phyloP scores from a whole-genome alignment of 352 stramenopile genomes.

The Phytophthora litchii region DNA sequence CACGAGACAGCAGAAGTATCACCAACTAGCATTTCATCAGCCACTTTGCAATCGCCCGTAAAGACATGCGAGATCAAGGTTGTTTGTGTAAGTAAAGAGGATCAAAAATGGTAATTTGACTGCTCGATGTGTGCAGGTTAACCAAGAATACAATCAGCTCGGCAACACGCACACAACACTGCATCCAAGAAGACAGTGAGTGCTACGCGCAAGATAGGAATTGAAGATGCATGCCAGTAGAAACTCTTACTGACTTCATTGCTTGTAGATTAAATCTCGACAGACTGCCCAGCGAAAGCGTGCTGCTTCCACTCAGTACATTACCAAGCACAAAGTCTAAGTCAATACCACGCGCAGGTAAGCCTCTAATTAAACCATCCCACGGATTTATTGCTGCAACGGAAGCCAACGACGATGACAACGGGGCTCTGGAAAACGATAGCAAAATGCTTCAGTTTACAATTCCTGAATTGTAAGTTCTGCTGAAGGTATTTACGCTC shows the following conservation, averaged over 20 bases:
- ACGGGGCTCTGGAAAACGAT: constrained; percentile 24
- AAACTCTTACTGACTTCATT: background rate
- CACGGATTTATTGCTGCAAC: background rate
- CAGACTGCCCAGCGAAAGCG: constrained; percentile 37
- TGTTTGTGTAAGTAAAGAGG: background rate
- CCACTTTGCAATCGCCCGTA: background rate
- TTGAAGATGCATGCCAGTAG: background rate
- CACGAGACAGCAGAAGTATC: constrained; percentile 11
- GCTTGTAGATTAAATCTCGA: constrained; percentile 11
- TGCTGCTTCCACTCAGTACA: constrained; percentile 45
- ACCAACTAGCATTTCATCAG: background rate
- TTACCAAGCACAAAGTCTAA: background rate
- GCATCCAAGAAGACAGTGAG: constrained; percentile 7
- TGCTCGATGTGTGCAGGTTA: background rate
- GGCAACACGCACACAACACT: background rate
- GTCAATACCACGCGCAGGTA: background rate
- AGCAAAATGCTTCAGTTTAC: constrained; percentile 54
- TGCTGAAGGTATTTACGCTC: background rate
- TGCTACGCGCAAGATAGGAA: background rate
- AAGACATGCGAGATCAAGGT: constrained; percentile 10
- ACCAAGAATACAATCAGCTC: constrained; percentile 2
- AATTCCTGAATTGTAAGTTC: background rate
- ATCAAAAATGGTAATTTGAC: background rate
- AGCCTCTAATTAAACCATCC: constrained; percentile 5
- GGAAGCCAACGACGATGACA: constrained; percentile 2